Evolutionary conservation across 2,329 filamentous ascomycete species (phyloP), one percentile per base, ranked within the genome.

Genomic region (Clonostachys rhizophaga): DNA sequence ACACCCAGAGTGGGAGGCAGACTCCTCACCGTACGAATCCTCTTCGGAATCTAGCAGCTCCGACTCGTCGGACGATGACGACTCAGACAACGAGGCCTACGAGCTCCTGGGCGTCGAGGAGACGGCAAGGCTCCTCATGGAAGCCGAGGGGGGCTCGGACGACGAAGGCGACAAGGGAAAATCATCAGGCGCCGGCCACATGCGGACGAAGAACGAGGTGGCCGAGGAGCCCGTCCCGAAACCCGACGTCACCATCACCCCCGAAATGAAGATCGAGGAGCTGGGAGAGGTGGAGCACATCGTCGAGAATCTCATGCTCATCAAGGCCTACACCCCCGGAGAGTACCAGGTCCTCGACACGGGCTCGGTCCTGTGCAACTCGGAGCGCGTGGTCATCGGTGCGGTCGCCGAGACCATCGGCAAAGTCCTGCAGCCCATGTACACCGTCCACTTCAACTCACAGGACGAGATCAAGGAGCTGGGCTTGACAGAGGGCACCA

Each of bases 401-500:
- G 85, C 81, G 16, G 79, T 97, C n/a, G 78, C 84, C 5, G 92
- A 97, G 58, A 88, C 89, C 6, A 79, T 97, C 34, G 94, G 92
- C 42, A 82, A 88, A 58, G 90, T 96, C 4, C 80, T 90, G 52
- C 84, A 90, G 55, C 94, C 94, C 9, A 74, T 91, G 55, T 99
- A 97, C 68, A 87, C 87, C 2, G 80, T 96, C 10, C 79, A 83
- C 36, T 95, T 95, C 62, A 76, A 79, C 14, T 84, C 79, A 43
- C 71, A 79, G 2, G 78, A 82, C 7, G 88, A 91, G 47, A 79
- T 95, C 40, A 71, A 76, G 36, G 78, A 83, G 39, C 71, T 84
- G 20, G 85, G 83, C 6, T 66, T 96, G n/a, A 67, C 72, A n/a
- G 70, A 81, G 39, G 89, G 86, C 30, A 81, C 79, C 3, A 80